Conservation (phyloP, 2,329 filamentous ascomycete species). For the Magnaporthales sp. region DNA sequence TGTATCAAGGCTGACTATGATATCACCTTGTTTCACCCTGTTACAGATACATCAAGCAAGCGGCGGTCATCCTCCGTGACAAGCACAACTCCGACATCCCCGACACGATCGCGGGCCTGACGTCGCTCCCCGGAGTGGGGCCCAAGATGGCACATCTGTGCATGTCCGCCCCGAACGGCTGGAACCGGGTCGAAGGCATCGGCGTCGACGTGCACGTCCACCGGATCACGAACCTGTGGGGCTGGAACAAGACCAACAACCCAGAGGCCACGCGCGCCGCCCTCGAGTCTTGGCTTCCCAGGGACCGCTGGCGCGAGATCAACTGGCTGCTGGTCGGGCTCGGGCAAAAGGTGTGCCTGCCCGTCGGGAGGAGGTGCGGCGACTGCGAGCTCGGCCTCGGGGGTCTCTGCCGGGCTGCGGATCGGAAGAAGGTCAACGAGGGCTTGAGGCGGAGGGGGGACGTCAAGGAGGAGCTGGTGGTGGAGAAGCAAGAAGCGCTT, state of each 20-base stretch:
- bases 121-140: slow-evolving; percentile 74
- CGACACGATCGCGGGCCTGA: slow-evolving; percentile 64
- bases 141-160: slow-evolving; percentile 94
- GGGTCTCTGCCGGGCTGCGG: slow-evolving; percentile 68
- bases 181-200: slow-evolving; percentile 61
- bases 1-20: background rate
- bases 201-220: slow-evolving; percentile 94
- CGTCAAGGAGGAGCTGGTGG: slow-evolving; percentile 17
- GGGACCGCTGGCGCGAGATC: slow-evolving; percentile 83
- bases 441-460: slow-evolving; percentile 42
- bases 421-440: slow-evolving; percentile 52
- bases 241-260: slow-evolving; percentile 73
- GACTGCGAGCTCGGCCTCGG: slow-evolving; percentile 72
- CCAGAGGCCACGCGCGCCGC: slow-evolving; percentile 74
- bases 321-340: slow-evolving; percentile 83
- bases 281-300: slow-evolving; percentile 75
- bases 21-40: background rate
- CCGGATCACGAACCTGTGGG: slow-evolving; percentile 89
- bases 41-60: slow-evolving; percentile 56
- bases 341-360: slow-evolving; percentile 78
- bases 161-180: slow-evolving; percentile 59
- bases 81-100: slow-evolving; percentile 70
- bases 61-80: slow-evolving; percentile 65
- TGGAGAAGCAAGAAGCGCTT: slow-evolving; percentile 16
- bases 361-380: slow-evolving; percentile 71